These are phyloP conservation scores for Catharanthus roseus DNA, from an alignment of 257 asterid species.

Conservation along the genomic window DNA sequence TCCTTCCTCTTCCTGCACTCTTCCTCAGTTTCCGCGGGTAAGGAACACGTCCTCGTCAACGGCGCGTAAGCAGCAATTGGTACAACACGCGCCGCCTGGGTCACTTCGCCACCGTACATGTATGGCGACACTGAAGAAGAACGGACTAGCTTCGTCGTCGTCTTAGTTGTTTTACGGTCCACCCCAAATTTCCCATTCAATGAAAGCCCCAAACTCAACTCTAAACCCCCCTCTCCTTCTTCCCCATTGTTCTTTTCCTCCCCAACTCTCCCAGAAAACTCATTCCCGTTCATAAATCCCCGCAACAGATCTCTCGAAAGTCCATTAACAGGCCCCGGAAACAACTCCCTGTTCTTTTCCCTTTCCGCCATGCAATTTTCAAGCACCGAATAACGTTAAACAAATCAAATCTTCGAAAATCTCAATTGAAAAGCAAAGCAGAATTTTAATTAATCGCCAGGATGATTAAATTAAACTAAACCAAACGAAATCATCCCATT, in stretches of 20 bases:
- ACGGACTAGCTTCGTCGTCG: conserved; percentile 37
- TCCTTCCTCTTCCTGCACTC: conserved; percentile 68
- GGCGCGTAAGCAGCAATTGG: conserved; percentile 31
- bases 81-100: conserved; percentile 21
- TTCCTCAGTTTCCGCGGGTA: conserved; percentile 50
- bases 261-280: background rate
- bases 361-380: conserved; percentile 30
- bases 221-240: conserved; percentile 37
- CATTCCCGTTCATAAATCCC: conserved; percentile 17
- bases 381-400: conserved; percentile 1
- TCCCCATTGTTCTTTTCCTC: background rate
- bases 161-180: conserved; percentile 47
- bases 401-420: background rate
- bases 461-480: no score
- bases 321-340: conserved; percentile 21
- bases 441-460: no score
- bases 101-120: conserved; percentile 20
- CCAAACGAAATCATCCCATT: background rate
- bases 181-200: conserved; percentile 76
- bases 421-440: conserved; percentile 15
- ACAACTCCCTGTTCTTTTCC: conserved; percentile 18
- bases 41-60: conserved; percentile 53
- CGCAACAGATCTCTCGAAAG: conserved; percentile 36
- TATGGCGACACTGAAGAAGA: conserved; percentile 46
- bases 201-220: conserved; percentile 73